A percentile compares a stretch with the other conserved stretches of the same genome.
Conservation (phyloP, 73 alveolate genomes). For the Paramecium pentaurelia region DNA sequence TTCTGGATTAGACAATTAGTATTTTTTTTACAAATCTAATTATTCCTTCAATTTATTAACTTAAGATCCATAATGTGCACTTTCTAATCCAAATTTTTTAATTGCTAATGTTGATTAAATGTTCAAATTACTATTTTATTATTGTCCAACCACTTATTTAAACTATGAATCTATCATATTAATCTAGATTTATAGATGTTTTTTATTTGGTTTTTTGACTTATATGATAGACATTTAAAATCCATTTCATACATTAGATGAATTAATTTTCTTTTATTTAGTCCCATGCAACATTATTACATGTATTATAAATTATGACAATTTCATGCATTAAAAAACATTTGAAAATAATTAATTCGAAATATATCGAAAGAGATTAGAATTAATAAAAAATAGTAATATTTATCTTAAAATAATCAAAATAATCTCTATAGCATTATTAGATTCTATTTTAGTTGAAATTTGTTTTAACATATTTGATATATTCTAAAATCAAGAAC, state of each 20-base stretch:
- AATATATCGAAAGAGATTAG: not conserved
- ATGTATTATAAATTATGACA: not conserved
- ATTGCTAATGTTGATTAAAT: not conserved
- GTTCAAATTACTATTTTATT: not conserved
- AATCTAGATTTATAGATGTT: not conserved
- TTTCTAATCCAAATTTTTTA: constrained; percentile 10
- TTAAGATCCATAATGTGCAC: not conserved
- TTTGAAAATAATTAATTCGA: not conserved
- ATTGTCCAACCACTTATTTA: not conserved
- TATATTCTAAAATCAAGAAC: not conserved
- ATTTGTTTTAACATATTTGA: not conserved
- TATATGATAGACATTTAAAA: not conserved
- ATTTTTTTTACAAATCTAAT: constrained; percentile 23
- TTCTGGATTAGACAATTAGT: not conserved
- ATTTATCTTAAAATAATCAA: not conserved
- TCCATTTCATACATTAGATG: not conserved
- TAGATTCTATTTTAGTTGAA: not conserved
- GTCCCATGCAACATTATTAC: not conserved
- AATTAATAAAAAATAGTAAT: not conserved
- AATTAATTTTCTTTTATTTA: not conserved
- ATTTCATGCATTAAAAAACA: not conserved
- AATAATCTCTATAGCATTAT: not conserved
- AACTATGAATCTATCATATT: not conserved
- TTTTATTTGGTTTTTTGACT: not conserved
- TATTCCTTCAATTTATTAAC: not conserved